Evolutionary conservation across 345 rosid genomes (phyloP), one percentile per base, ranked within the genome.

Genomic region (Salix viminalis): DNA sequence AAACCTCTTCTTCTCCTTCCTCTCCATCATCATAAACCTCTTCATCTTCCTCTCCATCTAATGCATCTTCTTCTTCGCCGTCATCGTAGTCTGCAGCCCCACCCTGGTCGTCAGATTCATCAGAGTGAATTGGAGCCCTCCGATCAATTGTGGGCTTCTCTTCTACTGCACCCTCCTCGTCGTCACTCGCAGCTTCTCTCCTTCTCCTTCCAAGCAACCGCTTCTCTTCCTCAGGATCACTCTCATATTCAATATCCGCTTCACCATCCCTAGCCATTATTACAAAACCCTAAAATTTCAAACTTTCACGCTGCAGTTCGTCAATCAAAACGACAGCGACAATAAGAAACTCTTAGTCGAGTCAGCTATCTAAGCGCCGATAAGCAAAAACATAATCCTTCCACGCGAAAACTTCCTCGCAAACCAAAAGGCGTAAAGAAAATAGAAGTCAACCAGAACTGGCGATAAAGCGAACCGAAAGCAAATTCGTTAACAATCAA

Each of bases 171-270:
- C 70, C 89, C n/a, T 89, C 95, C 79, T 94, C 99, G 12, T 95
- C 98, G 70, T 95, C 99, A 76, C 97, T 93, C n/a, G 99, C 89
- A 11, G 83, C 99, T 75, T 87, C 85, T 75, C 97, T 82, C 79
- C 94, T 88, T 77, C 97, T 82, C 85, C 90, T 85, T 8, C 84
- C 90, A 76, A 93, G 80, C 13, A 92, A 85, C 50, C 90, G 84
- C 82, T 88, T 90, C 70, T 83, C 85, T 81, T 91, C 99, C 81
- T 91, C 99, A 2, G 94, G 94, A 86, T 95, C 98, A 75, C 99
- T 95, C 75, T 93, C 98, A 69, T 91, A 91, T 10, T 89, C 85
- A 71, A 90, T 79, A 61, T 87, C 96, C 50, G 85, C 86, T 60
- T 86, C 91, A 4, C 76, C 87, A 32, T 58, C 82, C 26, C 86